Conservation (phyloP, 2,329 filamentous ascomycete genomes). For the Emmonsiellopsis sp. region DNA sequence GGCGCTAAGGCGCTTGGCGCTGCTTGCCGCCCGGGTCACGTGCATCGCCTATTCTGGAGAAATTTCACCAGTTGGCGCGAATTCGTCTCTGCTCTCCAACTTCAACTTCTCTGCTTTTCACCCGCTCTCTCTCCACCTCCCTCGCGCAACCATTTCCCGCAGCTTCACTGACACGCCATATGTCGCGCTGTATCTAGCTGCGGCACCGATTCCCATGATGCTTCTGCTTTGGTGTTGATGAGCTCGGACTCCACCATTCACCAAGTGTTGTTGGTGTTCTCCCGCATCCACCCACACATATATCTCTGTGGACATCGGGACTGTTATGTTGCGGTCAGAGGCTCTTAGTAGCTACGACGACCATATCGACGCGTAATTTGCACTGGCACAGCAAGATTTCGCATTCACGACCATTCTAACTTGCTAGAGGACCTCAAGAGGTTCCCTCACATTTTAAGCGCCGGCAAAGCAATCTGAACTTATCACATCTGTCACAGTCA, state of each 20-base stretch:
- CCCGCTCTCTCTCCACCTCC: not conserved
- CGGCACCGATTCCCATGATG: no score
- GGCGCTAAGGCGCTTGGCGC: slow-evolving; percentile 1
- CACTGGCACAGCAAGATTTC: not conserved
- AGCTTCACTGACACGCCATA: not conserved
- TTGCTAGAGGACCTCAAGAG: not conserved
- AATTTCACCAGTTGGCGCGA: not conserved
- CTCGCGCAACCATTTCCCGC: not conserved
- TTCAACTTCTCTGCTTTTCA: not conserved
- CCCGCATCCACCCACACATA: not conserved
- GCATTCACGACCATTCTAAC: not conserved
- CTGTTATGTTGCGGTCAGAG: not conserved
- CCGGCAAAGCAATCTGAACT: not conserved
- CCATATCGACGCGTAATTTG: not conserved
- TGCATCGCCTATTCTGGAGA: not conserved
- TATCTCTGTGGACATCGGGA: not conserved
- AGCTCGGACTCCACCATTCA: no score
- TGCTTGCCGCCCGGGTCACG: not conserved
- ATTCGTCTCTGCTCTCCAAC: not conserved
- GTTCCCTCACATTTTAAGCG: not conserved
- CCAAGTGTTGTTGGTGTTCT: no score
- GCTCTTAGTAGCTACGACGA: not conserved
- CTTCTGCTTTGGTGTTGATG: no score
- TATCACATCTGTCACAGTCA: slow-evolving; percentile 21
- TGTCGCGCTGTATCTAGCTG: no score